A percentile compares a stretch with the other conserved stretches of the same genome.
phyloP scores from a whole-genome alignment of 2,329 filamentous ascomycete species.

The Paraphaeosphaeria sporulosa region DNA sequence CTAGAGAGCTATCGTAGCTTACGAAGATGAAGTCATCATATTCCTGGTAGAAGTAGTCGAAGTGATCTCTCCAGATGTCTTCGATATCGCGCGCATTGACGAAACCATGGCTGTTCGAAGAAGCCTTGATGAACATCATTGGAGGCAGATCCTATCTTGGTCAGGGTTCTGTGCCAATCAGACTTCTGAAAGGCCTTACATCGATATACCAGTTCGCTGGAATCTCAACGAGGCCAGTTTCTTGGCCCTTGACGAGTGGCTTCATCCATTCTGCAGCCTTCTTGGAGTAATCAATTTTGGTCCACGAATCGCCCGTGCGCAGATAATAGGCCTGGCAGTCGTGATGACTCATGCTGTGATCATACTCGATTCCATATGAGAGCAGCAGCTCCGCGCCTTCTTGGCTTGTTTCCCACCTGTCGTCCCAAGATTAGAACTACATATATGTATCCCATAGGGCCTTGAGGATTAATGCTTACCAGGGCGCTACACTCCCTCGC shows the following conservation, averaged over 20 bases:
- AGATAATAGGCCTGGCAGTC: constrained; percentile 72
- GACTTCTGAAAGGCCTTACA: constrained; percentile 47
- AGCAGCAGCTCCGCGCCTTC: constrained; percentile 72
- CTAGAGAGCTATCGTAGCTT: background rate
- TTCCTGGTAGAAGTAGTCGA: constrained; percentile 78
- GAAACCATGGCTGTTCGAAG: constrained; percentile 70
- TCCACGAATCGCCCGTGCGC: constrained; percentile 70
- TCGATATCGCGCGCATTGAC: constrained; percentile 65
- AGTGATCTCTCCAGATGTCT: constrained; percentile 71
- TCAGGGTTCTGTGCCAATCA: constrained; percentile 51
- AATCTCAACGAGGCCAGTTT: constrained; percentile 72
- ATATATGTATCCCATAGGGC: background rate
- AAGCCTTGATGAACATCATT: constrained; percentile 76
- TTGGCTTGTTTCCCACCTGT: constrained; percentile 73
- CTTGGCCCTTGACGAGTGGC: constrained; percentile 64
- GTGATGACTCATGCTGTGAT: constrained; percentile 71
- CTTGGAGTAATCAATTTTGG: constrained; percentile 71
- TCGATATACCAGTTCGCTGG: constrained; percentile 71
- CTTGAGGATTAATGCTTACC: constrained; percentile 43
- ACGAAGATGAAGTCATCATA: constrained; percentile 77
- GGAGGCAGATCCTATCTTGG: constrained; percentile 55
- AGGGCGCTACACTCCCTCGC: constrained; percentile 75
- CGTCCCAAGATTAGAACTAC: background rate
- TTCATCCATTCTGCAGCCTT: constrained; percentile 72
- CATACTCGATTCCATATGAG: constrained; percentile 73